phyloP scores from a whole-genome alignment of 345 rosid species.

The Passiflora organensis region DNA sequence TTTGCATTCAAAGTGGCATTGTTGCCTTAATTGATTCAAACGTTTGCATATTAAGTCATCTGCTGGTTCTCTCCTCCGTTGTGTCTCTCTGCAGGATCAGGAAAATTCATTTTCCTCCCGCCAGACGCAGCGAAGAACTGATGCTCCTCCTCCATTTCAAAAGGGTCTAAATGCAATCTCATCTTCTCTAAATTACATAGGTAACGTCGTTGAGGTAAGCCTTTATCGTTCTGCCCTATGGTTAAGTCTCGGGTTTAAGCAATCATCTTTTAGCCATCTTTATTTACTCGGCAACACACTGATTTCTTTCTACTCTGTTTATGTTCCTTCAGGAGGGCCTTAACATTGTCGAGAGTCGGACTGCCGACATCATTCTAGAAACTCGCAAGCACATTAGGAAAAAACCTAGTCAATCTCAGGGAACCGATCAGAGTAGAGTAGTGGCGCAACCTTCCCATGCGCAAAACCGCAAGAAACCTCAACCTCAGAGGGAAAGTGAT shows the following conservation, averaged over 20 bases:
- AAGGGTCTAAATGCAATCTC: constrained; percentile 29
- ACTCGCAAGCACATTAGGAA: constrained; percentile 29
- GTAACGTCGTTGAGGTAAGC: constrained; percentile 32
- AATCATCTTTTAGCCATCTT: no score
- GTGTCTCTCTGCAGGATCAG: constrained; percentile 29
- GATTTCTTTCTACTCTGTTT: neutral
- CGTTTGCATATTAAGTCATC: no score
- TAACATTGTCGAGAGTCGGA: constrained; percentile 22
- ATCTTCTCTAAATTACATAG: constrained; percentile 23
- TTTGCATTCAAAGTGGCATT: neutral
- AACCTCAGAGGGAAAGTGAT: constrained; percentile 40
- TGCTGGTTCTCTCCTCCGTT: no score
- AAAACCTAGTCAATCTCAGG: constrained; percentile 19
- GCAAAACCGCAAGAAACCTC: constrained; percentile 17
- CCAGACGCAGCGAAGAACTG: constrained; percentile 13
- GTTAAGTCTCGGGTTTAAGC: no score
- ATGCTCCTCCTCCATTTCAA: constrained; percentile 15
- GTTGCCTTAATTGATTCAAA: neutral
- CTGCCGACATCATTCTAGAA: constrained; percentile 29
- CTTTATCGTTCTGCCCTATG: no score
- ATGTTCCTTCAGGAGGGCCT: constrained; percentile 23
- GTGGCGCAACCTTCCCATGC: constrained; percentile 25
- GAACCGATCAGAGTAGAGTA: neutral
- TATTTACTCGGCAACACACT: no score
- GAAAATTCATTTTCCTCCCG: constrained; percentile 24